These are phyloP conservation scores for Pythium guiyangense DNA, from an alignment of 352 stramenopile genomes.

Conservation along the genomic window DNA sequence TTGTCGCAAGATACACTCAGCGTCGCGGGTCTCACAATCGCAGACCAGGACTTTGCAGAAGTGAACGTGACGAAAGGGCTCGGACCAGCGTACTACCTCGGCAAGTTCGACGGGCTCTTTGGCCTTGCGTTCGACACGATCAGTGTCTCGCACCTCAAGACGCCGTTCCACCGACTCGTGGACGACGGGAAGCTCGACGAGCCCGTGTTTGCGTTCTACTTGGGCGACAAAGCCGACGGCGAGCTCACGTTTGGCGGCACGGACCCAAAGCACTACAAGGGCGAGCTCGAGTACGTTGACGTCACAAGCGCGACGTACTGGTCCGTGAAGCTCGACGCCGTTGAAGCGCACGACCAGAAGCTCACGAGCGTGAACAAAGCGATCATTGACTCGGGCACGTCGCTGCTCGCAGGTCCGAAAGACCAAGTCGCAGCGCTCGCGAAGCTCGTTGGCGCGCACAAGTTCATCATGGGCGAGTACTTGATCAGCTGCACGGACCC, in stretches of 20 bases:
- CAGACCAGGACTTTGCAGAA: constrained; percentile 79
- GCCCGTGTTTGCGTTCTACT: constrained; percentile 88
- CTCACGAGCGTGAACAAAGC: constrained; percentile 17
- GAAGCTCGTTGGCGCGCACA: constrained; percentile 48
- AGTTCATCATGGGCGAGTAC: constrained; percentile 90
- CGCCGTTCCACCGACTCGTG: constrained; percentile 87
- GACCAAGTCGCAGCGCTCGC: constrained; percentile 15
- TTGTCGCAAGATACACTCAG: constrained; percentile 63
- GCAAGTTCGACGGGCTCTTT: constrained; percentile 93
- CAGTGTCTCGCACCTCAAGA: constrained; percentile 67
- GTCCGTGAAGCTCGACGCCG: constrained; percentile 31
- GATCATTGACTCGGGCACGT: constrained; percentile 21
- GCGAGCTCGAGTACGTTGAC: constrained; percentile 73
- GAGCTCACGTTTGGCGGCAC: constrained; percentile 27
- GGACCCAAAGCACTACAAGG: constrained; percentile 78
- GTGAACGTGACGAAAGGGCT: constrained; percentile 87
- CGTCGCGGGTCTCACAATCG: constrained; percentile 27
- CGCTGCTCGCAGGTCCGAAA: constrained; percentile 16
- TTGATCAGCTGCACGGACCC: constrained; percentile 87
- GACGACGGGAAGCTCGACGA: constrained; percentile 62
- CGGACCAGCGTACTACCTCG: constrained; percentile 81
- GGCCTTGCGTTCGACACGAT: constrained; percentile 88
- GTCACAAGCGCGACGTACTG: constrained; percentile 20
- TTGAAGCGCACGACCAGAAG: constrained; percentile 24
- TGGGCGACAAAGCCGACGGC: constrained; percentile 48